These are phyloP conservation scores for Xylaria sp. DNA, from an alignment of 2,329 filamentous ascomycete genomes.

Conservation along the genomic window DNA sequence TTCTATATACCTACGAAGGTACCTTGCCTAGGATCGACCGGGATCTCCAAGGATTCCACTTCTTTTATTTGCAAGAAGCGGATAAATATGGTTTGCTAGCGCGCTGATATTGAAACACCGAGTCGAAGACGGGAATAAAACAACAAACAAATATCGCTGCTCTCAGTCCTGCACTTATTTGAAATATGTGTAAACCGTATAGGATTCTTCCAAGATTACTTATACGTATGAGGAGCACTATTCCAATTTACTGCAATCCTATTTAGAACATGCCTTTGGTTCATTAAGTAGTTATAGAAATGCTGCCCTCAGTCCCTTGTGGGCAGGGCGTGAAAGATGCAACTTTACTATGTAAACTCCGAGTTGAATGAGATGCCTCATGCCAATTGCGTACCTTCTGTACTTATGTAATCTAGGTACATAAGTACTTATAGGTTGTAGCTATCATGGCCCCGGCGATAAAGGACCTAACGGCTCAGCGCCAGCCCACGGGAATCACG, in stretches of 20 bases:
- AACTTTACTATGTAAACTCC: not conserved
- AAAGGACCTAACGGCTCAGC: not conserved
- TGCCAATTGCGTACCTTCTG: no score
- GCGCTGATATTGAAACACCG: slow-evolving; percentile 5
- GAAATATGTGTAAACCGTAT: not conserved
- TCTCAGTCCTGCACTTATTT: not conserved
- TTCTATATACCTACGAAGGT: not conserved
- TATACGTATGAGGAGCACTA: not conserved
- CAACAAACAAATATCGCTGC: not conserved
- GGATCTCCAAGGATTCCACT: not conserved
- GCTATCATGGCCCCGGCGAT: not conserved
- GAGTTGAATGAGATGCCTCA: not conserved
- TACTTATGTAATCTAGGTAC: not conserved
- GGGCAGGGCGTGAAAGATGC: not conserved
- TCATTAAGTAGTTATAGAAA: not conserved
- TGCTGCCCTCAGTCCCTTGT: not conserved
- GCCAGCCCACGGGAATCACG: slow-evolving; percentile 32
- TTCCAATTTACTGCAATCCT: not conserved
- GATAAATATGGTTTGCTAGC: not conserved
- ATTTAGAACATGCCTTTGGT: not conserved
- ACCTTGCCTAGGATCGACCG: not conserved
- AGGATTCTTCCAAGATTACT: not conserved
- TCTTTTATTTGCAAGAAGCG: not conserved
- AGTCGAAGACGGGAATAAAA: not conserved
- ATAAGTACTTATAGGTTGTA: not conserved